Base-by-base conservation (phyloP, 805 yeast species). In the Pichia phayaonensis region DNA sequence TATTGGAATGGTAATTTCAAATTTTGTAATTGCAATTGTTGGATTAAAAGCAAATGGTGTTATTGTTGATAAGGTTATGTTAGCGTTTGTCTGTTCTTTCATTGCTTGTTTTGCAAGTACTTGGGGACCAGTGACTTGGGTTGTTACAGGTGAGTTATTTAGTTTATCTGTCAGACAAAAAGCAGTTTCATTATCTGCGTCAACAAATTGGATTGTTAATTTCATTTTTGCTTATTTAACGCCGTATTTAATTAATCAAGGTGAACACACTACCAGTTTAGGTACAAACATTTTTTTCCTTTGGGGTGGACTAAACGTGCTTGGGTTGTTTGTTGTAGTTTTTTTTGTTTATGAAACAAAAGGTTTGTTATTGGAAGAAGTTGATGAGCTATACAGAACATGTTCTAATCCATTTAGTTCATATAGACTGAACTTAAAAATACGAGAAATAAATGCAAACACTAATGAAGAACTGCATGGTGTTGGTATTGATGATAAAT, bases 61-160 rank as follows among this genome's bases (percentile, higher is more conserved):
- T 5, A 67, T 71, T 47, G 77, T 79, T 2, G 74, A 76, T 54
- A 79, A 77, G 55, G 71, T 79, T 18, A 75, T 79, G 80, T 71
- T 80, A 54, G 76, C 79, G 5, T 80, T 86, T 64, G 81, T 85
- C 24, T 86, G 92, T 62, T 53, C 77, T 2, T 86, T 86, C 60
- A 86, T 86, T 59, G 86, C 88, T 2, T 79, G 83, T 47, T 86
- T 84, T 66, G 90, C 94, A 1, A 74, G 87, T 8, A 77, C 89
- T 5, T 86, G 94, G 94, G 95, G 92, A 56, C 92, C 92, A 13
- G 76, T 79, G 34, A 82, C 78, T 18, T 86, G 94, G 94, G 94
- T 81, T 22, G 67, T 79, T 26, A 75, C 78, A 26, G 81, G 83
- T 47, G 85, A 80, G 64, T 73, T 85, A 44, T 86, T 77, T 63